A percentile compares a stretch with the other conserved stretches of the same genome.
Evolutionary conservation across 345 rosid species (phyloP).

Genomic region (Salix caprea): DNA sequence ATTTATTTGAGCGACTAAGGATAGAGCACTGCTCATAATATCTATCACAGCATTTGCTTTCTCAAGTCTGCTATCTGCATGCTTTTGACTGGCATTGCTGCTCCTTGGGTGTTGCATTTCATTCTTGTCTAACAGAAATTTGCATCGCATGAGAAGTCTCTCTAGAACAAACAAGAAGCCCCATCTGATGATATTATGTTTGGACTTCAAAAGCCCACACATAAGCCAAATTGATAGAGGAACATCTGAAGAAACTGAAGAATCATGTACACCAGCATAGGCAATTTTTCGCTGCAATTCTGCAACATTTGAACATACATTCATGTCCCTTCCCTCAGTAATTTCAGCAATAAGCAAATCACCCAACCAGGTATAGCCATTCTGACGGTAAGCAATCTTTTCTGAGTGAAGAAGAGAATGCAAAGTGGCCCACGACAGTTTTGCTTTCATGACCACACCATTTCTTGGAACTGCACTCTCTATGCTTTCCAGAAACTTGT

Average conservation of each 20-base stretch:
- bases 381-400: conserved; percentile 68
- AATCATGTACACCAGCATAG: conserved; percentile 61
- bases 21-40: conserved; percentile 89
- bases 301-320: conserved; percentile 68
- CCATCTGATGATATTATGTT: conserved; percentile 64
- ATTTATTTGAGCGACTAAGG: conserved; percentile 73
- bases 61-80: conserved; percentile 60
- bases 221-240: conserved; percentile 79
- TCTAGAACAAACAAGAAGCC: conserved; percentile 84
- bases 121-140: conserved; percentile 83
- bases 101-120: conserved; percentile 54
- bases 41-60: conserved; percentile 93
- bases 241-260: conserved; percentile 59
- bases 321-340: conserved; percentile 54
- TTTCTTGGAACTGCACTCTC: conserved; percentile 36
- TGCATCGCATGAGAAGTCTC: conserved; percentile 95
- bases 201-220: conserved; percentile 93
- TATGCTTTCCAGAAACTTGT: conserved; percentile 57
- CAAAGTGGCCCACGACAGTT: conserved; percentile 76
- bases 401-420: conserved; percentile 97
- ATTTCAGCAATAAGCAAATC: conserved; percentile 93
- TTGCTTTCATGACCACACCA: conserved; percentile 48
- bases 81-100: conserved; percentile 36
- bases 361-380: conserved; percentile 92
- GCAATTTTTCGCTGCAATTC: conserved; percentile 64